These are phyloP conservation scores for Penicillium paxilli DNA, from an alignment of 495 filamentous ascomycete species.

Conservation along the genomic window DNA sequence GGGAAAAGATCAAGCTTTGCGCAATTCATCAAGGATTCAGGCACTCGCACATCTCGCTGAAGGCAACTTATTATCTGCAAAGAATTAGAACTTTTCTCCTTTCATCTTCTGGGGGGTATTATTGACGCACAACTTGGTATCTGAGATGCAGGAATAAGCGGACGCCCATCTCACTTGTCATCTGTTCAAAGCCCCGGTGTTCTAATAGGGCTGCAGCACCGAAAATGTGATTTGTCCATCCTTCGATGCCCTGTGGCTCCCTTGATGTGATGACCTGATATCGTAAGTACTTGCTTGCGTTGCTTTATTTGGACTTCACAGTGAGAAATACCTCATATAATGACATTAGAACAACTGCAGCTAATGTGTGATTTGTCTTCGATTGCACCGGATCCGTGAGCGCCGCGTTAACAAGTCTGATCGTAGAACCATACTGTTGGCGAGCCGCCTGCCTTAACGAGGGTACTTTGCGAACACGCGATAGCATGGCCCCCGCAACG, in stretches of 20 bases:
- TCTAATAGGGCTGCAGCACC: conserved; percentile 4
- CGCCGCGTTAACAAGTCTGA: conserved; percentile 19
- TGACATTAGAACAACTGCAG: conserved; percentile 20
- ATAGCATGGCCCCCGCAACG: conserved; percentile 2
- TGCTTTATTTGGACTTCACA: background rate
- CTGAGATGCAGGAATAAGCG: conserved; percentile 3
- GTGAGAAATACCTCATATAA: conserved; percentile 20
- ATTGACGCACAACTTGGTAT: conserved; percentile 1
- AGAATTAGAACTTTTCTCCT: background rate
- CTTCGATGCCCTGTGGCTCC: background rate
- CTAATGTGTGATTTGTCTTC: conserved; percentile 15
- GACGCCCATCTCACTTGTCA: background rate
- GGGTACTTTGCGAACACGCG: background rate
- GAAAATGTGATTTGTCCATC: conserved; percentile 5
- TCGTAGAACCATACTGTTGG: conserved; percentile 18
- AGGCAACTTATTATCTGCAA: conserved; percentile 2
- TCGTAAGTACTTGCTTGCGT: background rate
- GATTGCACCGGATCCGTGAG: conserved; percentile 12
- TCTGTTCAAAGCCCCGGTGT: background rate
- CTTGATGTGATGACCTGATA: background rate
- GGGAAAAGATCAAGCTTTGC: conserved; percentile 1
- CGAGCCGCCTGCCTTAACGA: conserved; percentile 10
- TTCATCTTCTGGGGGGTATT: background rate
- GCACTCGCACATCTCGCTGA: conserved; percentile 2
- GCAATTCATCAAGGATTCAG: background rate